Evolutionary conservation across 75 land plant species (phyloP), one percentile per base, ranked within the genome.

Genomic region (Cupressus sempervirens): DNA sequence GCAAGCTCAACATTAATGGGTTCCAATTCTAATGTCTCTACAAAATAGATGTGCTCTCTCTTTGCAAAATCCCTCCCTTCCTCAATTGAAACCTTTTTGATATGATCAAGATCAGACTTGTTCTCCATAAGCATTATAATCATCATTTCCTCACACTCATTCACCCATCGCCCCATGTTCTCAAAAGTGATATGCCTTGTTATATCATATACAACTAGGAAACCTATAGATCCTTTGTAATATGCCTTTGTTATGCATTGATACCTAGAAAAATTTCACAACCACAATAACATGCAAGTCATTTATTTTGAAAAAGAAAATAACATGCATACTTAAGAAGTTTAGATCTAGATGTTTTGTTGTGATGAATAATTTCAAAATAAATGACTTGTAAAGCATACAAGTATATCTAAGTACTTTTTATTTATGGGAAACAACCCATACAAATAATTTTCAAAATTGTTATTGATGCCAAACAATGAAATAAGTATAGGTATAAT

Each of bases 51-150:
- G 76, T 74, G 83, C 72, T 90, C 87, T 20, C 62, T 76, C 41
- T 88, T 87, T 35, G 91, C 91, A 45, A 86, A 83, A 15, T 86
- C 87, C 87, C 53, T 88, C 29, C 80, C 91, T 72, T 90, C 90
- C n/a, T 90, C 90, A 9, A 34, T 35, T 35, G 85, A 67, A 12
- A 90, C 91, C 83, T 76, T 75, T 26, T 90, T 79, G 45, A 83
- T 26, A 62, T 90, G 45, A 20, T 38, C 48, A 41, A 90, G 87
- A 62, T 90, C 91, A 13, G 87, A 54, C 41, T 90, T 90, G 82
- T 90, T 90, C 18, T 90, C 91, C 46, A 90, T 89, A 13, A 90
- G 89, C 87, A 90, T 88, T 5, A 84, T 84, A 56, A 89, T 86
- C 58, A 87, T n/a, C 58, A 87, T n/a, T 36, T 56, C 48, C 16